Base-by-base conservation (phyloP, 2,329 filamentous ascomycete species). In the Cyphellophora attinorum region DNA sequence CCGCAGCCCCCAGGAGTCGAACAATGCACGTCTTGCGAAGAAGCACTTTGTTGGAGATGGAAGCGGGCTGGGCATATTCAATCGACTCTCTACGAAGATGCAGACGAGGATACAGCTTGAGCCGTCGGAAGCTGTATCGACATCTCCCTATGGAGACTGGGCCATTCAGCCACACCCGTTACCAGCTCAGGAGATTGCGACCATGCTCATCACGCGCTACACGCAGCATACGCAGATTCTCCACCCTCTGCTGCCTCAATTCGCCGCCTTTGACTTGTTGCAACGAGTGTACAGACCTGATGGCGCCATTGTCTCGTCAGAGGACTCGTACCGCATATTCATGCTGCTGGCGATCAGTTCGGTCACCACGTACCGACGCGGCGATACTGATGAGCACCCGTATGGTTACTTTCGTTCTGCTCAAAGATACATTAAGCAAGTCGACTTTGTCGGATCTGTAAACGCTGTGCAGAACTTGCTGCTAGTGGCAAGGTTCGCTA, bases 401-500 rank as follows among this genome's bases (percentile, higher is more conserved):
- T 59, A 57, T 39, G 59, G 60, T 6, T 65, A 59, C 37, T 64
- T 57, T 30, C 49, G 56, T 6, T 51, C 60, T 2, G 61, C 62
- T 1, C 48, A 58, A 41, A 41, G 50, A 11, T 48, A 57, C 30
- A 39, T 60, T 2, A 48, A 51, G 6, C 34, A 45, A 1, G 47
- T 51, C 3, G 49, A 57, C 10, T 38, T 63, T 1, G 52, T 56
- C 1, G 45, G 49, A n/a, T 51, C 54, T 2, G 34, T 59, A 2
- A 44, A 52, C 5, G 57, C 58, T 1, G 54, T 64, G 6, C 58
- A 64, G 35, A 58, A 65, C 30, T 47, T 65, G 2, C 42, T 65
- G 1, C 37, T 65, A 4, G 47, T 65, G 11, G 56, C 53, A 6
- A 48, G 60, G 10, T 65, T 64, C 37, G 61, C 58, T 1, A 61